Base-by-base conservation (phyloP, 2,329 filamentous ascomycete genomes). In the Pseudogymnoascus sp. region DNA sequence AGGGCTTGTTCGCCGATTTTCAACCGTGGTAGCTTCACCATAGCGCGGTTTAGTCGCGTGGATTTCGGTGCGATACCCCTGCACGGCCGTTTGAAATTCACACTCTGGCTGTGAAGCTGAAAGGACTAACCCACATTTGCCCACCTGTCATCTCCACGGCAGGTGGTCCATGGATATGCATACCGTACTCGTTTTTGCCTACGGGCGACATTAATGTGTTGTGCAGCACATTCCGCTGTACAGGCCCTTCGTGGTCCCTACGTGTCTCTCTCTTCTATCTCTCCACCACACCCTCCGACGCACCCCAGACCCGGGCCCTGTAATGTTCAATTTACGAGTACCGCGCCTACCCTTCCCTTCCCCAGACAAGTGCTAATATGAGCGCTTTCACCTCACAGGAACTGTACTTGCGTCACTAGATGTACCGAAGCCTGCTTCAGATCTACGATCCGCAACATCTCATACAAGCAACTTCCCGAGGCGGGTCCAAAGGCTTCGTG, bases 81-180 rank as follows among this genome's bases (percentile, higher is more conserved):
- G 47, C 47, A 11, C n/a, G 28, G 47, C 47, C 47, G 47, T 54
- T 54, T 54, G 47, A 54, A 54, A 54, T 54, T 54, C 47, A 54
- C 47, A 54, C 28, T 32, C 47, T 54, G 43, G 43, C 43, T 54
- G 47, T 54, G 12, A 18, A 54, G 47, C 28, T 54, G 47, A 54
- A 43, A 43, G 43, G 30, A 54, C 47, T 54, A 54, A 18, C 47
- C 47, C 47, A 32, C 47, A 32, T 32, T 32, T 54, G 47, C 9
- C 28, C 47, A 54, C 47, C 47, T 54, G 47, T 54, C 47, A 54
- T 54, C 47, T 54, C 25, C 47, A 32, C 28, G 16, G 47, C 32
- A 32, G 47, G 16, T 20, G 6, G 47, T 14, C 47, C 47, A 20
- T 12, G 32, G 47, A 54, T 54, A 32, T 54, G 47, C 47, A 54